phyloP scores from a whole-genome alignment of 768 basidiomycete species.

The Infundibulicybe gibba region DNA sequence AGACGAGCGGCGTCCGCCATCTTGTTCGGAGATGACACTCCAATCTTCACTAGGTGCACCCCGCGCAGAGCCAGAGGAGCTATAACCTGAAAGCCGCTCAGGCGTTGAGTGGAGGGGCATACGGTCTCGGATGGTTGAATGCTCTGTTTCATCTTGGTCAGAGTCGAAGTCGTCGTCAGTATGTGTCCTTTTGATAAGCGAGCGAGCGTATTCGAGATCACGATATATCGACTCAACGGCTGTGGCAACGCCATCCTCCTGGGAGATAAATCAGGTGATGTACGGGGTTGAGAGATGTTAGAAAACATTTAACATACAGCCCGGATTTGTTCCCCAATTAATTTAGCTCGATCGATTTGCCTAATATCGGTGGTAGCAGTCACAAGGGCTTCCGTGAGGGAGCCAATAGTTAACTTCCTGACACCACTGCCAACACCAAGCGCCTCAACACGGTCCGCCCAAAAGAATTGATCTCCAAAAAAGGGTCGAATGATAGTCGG shows the following conservation, averaged over 20 bases:
- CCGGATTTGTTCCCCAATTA: conserved; percentile 85
- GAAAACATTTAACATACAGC: conserved; percentile 53
- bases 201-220: conserved; percentile 91
- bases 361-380: conserved; percentile 84
- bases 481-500: conserved; percentile 97
- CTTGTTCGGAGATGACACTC: conserved; percentile 83
- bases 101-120: conserved; percentile 19
- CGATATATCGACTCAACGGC: conserved; percentile 96
- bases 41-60: conserved; percentile 74
- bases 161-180: conserved; percentile 27
- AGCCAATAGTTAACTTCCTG: conserved; percentile 80
- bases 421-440: conserved; percentile 88
- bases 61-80: conserved; percentile 51
- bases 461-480: conserved; percentile 98
- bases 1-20: conserved; percentile 51
- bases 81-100: conserved; percentile 45
- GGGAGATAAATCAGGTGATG: conserved; percentile 5
- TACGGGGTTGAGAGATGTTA: neutral
- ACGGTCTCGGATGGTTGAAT: conserved; percentile 32
- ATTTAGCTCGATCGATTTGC: conserved; percentile 82
- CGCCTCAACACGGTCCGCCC: conserved; percentile 97
- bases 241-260: conserved; percentile 94
- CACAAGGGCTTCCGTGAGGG: conserved; percentile 72
- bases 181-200: conserved; percentile 65
- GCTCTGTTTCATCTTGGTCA: conserved; percentile 25